Evolutionary conservation across 1,139 yeast species (phyloP), one percentile per base, ranked within the genome.

Genomic region (Geotrichum fermentans): DNA sequence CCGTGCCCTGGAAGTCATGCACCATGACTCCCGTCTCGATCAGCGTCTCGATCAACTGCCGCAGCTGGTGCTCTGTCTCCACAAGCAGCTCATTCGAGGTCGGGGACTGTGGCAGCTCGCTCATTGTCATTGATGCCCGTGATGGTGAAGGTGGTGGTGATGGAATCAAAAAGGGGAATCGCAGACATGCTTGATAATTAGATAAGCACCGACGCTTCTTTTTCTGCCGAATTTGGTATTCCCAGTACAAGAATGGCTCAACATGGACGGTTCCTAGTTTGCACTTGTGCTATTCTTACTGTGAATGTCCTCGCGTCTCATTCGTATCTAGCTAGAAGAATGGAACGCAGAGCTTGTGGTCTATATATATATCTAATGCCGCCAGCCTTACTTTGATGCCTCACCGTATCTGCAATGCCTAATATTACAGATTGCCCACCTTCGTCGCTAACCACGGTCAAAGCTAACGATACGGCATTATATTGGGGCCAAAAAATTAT

Each of bases 1-100:
- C 75, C 3, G 96, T 88, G 10, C 95, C 96, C 55, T 89, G 92
- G 65, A 83, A 88, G 66, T 92, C 98, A 65, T 92, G 96, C 1
- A 89, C 92, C 50, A 90, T 78, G 13, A 92, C 90, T 1, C 96
- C 97, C 32, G 90, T 72, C 63, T 90, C 96, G 13, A 89, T 80
- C 52, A 89, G 79, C 5, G 92, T 81, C 64, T 90, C 96, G n/a
- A 90, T 80, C 18, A 88, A 70, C 40, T 78, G 75, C 54, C 81
- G 81, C 2, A 90, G 72, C 58, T 83, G 82, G 18, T 77, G 79
- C 40, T 81, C 80, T 0, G 82, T 68, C 30, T 45, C 50, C 18
- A n/a, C 40, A n/a, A 49, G 28, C 28, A 24, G 28, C 8, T 24
- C 28, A 6, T 6, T 10, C 8, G 28, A 10, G 8, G 28, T 24